phyloP scores from a whole-genome alignment of 192 early-diverging fungal species.

The Physocladia obscura region DNA sequence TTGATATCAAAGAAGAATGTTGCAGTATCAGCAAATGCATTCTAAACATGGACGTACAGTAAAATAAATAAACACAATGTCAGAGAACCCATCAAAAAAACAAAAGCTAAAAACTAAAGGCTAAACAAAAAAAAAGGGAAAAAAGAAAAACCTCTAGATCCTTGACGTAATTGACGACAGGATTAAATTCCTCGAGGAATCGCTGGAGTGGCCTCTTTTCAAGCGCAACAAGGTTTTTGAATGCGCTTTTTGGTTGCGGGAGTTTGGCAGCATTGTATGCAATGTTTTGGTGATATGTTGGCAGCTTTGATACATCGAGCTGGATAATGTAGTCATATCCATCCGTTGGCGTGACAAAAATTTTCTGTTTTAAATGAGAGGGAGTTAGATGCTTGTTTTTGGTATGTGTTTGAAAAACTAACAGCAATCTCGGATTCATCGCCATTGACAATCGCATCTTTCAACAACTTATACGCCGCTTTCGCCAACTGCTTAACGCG shows the following conservation, averaged over 20 bases:
- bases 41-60: slow-evolving; percentile 26
- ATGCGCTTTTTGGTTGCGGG: slow-evolving; percentile 52
- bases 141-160: slow-evolving; percentile 52
- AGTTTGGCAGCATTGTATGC: slow-evolving; percentile 27
- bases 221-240: slow-evolving; percentile 66
- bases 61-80: background rate
- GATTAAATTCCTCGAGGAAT: slow-evolving; percentile 71
- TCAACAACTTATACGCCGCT: slow-evolving; percentile 61
- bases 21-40: slow-evolving; percentile 60
- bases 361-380: slow-evolving; percentile 37
- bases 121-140: no score
- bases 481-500: slow-evolving; percentile 67
- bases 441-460: slow-evolving; percentile 35
- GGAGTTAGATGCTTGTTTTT: background rate
- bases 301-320: slow-evolving; percentile 52
- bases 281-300: slow-evolving; percentile 35
- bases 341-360: slow-evolving; percentile 78
- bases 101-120: no score
- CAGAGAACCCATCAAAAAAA: slow-evolving; percentile 4
- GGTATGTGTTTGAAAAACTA: background rate
- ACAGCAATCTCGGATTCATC: slow-evolving; percentile 47
- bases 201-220: slow-evolving; percentile 45
- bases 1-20: slow-evolving; percentile 74
- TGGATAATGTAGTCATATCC: slow-evolving; percentile 79
- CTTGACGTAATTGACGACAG: slow-evolving; percentile 63